Conservation (phyloP, 202 grass and related monocot species). For the Panicum virgatum region DNA sequence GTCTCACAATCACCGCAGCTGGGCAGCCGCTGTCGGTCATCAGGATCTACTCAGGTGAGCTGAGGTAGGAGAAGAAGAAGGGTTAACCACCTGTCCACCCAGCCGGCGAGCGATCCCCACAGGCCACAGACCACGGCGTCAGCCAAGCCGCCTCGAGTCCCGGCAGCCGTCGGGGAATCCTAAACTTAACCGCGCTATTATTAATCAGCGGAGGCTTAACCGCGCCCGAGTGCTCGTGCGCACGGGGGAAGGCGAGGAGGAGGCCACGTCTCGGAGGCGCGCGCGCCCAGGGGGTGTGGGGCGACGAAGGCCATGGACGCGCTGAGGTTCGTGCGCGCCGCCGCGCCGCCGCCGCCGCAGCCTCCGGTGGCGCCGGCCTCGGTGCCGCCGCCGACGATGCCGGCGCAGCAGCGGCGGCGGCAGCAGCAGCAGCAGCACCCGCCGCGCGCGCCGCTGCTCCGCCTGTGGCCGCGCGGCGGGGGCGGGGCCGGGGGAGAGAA, state of each 20-base stretch:
- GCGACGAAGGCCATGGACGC: constrained; percentile 56
- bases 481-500: constrained; percentile 28
- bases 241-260: not conserved
- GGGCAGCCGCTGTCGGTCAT: not conserved
- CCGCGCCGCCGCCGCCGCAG: constrained; percentile 37
- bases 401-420: not conserved
- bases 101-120: not conserved
- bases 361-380: constrained; percentile 34
- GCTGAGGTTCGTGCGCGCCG: constrained; percentile 50
- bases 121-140: not conserved
- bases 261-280: constrained; percentile 1
- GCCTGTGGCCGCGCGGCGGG: constrained; percentile 24
- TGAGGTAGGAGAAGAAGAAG: not conserved
- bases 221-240: too few species aligned
- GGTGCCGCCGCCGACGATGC: not conserved
- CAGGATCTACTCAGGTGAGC: not conserved
- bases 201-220: not conserved
- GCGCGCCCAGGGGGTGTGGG: not conserved
- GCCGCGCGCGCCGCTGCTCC: constrained; percentile 16
- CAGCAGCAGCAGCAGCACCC: too few species aligned
- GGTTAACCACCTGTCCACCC: not conserved
- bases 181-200: constrained; percentile 34
- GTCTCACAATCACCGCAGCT: not conserved
- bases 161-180: not conserved
- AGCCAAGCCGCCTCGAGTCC: too few species aligned